Conservation (phyloP, 2,329 filamentous ascomycete genomes). For the Ceratocystis lukuohia region DNA sequence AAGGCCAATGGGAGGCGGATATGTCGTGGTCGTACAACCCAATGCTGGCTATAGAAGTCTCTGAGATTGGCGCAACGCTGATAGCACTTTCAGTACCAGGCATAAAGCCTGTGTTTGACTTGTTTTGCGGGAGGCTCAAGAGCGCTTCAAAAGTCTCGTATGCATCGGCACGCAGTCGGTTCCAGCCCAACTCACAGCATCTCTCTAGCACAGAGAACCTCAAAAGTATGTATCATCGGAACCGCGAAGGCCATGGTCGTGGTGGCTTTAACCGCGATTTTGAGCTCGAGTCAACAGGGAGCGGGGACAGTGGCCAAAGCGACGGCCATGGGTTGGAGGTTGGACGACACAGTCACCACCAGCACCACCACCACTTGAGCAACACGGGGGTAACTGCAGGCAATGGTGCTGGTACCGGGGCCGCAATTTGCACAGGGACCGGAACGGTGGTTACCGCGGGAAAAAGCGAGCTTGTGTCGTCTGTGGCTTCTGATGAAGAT, state of each 20-base stretch:
- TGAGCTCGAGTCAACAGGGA: slow-evolving; percentile 17
- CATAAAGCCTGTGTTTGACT: slow-evolving; percentile 35
- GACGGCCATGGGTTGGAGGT: neutral
- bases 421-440: neutral
- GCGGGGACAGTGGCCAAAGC: slow-evolving; percentile 7
- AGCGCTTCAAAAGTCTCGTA: slow-evolving; percentile 20
- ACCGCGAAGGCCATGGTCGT: neutral
- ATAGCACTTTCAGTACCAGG: slow-evolving; percentile 39
- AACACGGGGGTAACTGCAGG: neutral
- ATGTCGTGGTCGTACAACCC: slow-evolving; percentile 39
- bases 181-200: slow-evolving; percentile 26
- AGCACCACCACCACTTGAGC: neutral
- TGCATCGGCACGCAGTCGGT: slow-evolving; percentile 25
- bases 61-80: slow-evolving; percentile 38
- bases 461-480: slow-evolving; percentile 22
- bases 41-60: slow-evolving; percentile 36
- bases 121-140: slow-evolving; percentile 24
- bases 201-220: slow-evolving; percentile 20
- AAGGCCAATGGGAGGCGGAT: slow-evolving; percentile 35
- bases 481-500: slow-evolving; percentile 19
- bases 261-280: slow-evolving; percentile 9
- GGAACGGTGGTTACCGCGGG: slow-evolving; percentile 12
- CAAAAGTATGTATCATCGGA: slow-evolving; percentile 16
- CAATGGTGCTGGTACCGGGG: neutral
- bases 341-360: neutral